phyloP scores from a whole-genome alignment of 805 yeast species.

The Candida hispaniensis region DNA sequence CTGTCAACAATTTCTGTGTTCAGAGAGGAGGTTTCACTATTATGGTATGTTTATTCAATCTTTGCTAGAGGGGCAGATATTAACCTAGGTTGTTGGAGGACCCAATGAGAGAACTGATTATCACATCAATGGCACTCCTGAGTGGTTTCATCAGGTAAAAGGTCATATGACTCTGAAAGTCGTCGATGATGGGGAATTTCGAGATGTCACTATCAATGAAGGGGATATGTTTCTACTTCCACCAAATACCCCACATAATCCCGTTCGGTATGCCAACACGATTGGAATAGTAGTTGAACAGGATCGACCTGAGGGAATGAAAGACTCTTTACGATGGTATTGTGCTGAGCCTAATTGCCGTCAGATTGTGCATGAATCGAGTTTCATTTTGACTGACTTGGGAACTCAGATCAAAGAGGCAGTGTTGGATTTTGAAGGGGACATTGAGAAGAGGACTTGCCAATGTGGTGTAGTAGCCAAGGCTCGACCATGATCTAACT shows the following conservation, averaged over 20 bases:
- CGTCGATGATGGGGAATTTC: slow-evolving; percentile 67
- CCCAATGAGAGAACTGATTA: slow-evolving; percentile 91
- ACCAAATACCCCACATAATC: slow-evolving; percentile 77
- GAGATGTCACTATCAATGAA: slow-evolving; percentile 63
- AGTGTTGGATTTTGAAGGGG: slow-evolving; percentile 56
- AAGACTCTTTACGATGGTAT: slow-evolving; percentile 81
- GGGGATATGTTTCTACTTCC: slow-evolving; percentile 87
- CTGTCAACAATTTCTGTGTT: slow-evolving; percentile 82
- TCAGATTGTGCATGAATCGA: slow-evolving; percentile 53
- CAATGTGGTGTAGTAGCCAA: slow-evolving; percentile 50
- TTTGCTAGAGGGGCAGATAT: neutral
- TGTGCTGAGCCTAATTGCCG: slow-evolving; percentile 50
- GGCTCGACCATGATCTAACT: neutral
- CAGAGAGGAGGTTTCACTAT: slow-evolving; percentile 89
- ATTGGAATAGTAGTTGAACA: slow-evolving; percentile 89
- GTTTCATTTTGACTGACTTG: slow-evolving; percentile 66
- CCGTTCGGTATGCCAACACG: slow-evolving; percentile 75
- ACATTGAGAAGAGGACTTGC: slow-evolving; percentile 59
- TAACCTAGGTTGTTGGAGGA: slow-evolving; percentile 65
- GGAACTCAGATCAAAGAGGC: slow-evolving; percentile 88
- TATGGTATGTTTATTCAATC: slow-evolving; percentile 38
- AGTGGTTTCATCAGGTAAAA: slow-evolving; percentile 79
- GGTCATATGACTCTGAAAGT: slow-evolving; percentile 79
- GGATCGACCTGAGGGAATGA: slow-evolving; percentile 63
- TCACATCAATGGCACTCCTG: slow-evolving; percentile 90